A percentile compares a stretch with the other conserved stretches of the same genome.
Evolutionary conservation across 441 rosid genomes (phyloP).

Genomic region (Flueggea neowawraea): DNA sequence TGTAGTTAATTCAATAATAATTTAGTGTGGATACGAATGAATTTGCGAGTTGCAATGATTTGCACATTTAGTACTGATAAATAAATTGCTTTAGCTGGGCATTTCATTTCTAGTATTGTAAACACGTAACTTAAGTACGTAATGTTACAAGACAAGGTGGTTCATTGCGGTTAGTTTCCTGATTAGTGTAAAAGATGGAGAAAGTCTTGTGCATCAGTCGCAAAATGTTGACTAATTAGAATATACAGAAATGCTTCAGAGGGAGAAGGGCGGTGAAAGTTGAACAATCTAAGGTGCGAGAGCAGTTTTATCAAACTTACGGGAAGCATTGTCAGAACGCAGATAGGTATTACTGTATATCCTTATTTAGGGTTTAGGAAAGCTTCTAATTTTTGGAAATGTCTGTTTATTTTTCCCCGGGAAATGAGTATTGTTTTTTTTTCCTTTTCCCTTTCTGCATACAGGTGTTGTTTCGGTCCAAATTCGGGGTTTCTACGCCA

Average conservation of each 20-base stretch:
- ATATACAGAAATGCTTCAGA: slow-evolving; percentile 93
- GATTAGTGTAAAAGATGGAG: not conserved
- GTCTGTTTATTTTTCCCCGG: not conserved
- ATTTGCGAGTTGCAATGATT: no score
- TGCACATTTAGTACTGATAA: no score
- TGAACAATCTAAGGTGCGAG: slow-evolving; percentile 59
- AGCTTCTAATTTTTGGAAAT: not conserved
- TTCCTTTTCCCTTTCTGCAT: slow-evolving; percentile 18
- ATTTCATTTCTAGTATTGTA: no score
- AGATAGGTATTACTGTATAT: slow-evolving; percentile 46
- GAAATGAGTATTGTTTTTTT: not conserved
- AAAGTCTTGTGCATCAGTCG: slow-evolving; percentile 5
- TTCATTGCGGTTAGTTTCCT: no score
- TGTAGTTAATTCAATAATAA: no score
- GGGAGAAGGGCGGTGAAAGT: slow-evolving; percentile 72
- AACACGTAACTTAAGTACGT: no score
- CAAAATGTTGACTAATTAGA: slow-evolving; percentile 37
- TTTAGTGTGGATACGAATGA: no score
- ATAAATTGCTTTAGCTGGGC: no score
- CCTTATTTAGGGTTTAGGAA: slow-evolving; percentile 2
- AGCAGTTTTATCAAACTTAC: slow-evolving; percentile 57
- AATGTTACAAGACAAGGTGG: no score
- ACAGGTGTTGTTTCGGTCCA: slow-evolving; percentile 89
- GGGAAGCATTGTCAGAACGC: slow-evolving; percentile 67
- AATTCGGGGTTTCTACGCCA: slow-evolving; percentile 77